Evolutionary conservation across 2,329 filamentous ascomycete species (phyloP).

Genomic region (Microsporum canis): DNA sequence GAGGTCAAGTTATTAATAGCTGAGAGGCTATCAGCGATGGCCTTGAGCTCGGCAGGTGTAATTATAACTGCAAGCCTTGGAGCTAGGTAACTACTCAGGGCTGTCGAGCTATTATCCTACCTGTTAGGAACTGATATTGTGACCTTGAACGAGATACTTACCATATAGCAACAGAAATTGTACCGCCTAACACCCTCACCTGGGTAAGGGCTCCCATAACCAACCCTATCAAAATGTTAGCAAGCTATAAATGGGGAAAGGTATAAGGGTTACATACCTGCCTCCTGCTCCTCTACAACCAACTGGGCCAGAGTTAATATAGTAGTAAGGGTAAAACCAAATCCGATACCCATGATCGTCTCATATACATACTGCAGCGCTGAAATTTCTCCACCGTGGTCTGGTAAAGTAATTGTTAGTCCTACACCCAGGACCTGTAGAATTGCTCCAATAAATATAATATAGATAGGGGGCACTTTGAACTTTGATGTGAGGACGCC

Average conservation of each 20-base stretch:
- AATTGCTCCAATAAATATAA: neutral
- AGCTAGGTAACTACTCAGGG: too few species aligned
- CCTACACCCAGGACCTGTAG: neutral
- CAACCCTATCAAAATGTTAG: neutral
- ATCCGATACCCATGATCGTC: neutral
- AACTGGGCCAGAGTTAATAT: neutral
- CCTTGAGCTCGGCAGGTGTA: too few species aligned
- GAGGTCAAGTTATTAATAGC: too few species aligned
- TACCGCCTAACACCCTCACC: neutral
- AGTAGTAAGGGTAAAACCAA: neutral
- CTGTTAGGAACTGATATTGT: too few species aligned
- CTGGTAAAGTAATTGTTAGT: neutral
- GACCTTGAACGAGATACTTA: too few species aligned
- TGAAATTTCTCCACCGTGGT: neutral
- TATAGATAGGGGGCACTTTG: neutral
- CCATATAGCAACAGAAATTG: neutral
- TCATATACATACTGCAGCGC: neutral
- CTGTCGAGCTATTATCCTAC: too few species aligned
- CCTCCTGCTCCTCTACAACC: neutral
- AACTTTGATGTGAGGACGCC: neutral
- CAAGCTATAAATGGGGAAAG: neutral
- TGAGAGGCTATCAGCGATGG: too few species aligned
- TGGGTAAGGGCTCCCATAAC: neutral
- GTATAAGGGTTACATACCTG: neutral
- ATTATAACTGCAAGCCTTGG: too few species aligned